These are phyloP conservation scores for Aspergillus ostianus DNA, from an alignment of 495 filamentous ascomycete species.

Conservation along the genomic window DNA sequence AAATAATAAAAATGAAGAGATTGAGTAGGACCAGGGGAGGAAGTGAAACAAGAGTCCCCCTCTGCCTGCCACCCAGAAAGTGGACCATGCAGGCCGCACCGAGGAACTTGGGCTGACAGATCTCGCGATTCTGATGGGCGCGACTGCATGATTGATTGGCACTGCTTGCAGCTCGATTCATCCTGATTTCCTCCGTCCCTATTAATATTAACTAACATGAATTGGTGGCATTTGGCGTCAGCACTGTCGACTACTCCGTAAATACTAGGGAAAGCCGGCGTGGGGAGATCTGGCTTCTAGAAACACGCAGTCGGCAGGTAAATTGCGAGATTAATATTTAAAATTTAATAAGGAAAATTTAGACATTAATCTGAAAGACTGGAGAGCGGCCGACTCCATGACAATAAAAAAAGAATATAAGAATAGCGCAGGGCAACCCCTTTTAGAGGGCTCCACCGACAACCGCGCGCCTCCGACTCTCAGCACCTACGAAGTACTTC, in stretches of 20 bases:
- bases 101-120: not conserved
- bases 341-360: too few relatives aligned
- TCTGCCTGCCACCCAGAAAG: not conserved
- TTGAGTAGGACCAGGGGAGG: not conserved
- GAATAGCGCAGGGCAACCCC: constrained; percentile 1
- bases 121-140: not conserved
- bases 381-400: not conserved
- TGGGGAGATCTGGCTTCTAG: too few relatives aligned
- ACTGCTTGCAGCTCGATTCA: too few relatives aligned
- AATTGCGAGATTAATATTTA: too few relatives aligned
- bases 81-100: not conserved
- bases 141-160: not conserved
- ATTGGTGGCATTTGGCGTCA: too few relatives aligned
- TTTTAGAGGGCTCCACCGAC: not conserved
- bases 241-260: too few relatives aligned
- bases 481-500: too few relatives aligned
- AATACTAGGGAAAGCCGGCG: too few relatives aligned
- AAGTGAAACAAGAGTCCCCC: not conserved
- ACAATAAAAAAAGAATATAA: not conserved
- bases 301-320: too few relatives aligned
- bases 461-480: not conserved
- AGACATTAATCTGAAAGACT: too few relatives aligned
- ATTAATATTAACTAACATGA: too few relatives aligned
- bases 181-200: not conserved
- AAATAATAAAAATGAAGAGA: not conserved